Evolutionary conservation across 371 early-diverging fungal genomes (phyloP).

Genomic region (Mortierella sp.): DNA sequence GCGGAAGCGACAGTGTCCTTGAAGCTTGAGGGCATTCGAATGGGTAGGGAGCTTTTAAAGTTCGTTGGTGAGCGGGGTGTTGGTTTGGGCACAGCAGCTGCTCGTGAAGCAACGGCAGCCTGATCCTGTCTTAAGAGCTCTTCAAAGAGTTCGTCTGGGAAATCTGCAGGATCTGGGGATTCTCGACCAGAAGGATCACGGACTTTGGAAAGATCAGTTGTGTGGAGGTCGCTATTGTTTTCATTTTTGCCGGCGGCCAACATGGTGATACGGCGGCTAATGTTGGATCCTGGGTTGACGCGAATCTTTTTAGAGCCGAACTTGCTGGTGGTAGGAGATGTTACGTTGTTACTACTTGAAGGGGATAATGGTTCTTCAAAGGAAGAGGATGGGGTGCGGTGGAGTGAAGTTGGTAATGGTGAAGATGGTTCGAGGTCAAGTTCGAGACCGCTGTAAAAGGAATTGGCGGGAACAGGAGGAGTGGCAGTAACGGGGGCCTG

Average conservation of each 20-base stretch:
- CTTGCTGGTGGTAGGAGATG: slow-evolving; percentile 21
- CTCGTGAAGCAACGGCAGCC: slow-evolving; percentile 26
- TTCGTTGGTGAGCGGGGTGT: slow-evolving; percentile 15
- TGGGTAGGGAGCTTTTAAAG: slow-evolving; percentile 18
- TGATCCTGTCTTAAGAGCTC: slow-evolving; percentile 47
- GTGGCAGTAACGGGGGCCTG: background rate
- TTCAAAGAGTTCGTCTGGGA: slow-evolving; percentile 48
- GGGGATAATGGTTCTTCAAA: slow-evolving; percentile 1
- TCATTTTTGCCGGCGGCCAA: slow-evolving; percentile 49
- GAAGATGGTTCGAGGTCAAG: slow-evolving; percentile 2
- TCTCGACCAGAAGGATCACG: slow-evolving; percentile 12
- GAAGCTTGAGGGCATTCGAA: slow-evolving; percentile 13
- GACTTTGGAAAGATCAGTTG: slow-evolving; percentile 7
- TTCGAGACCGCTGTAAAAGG: slow-evolving; percentile 17
- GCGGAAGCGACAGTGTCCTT: background rate
- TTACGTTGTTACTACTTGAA: slow-evolving; percentile 9
- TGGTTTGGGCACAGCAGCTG: slow-evolving; percentile 36
- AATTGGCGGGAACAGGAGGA: background rate
- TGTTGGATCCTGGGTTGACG: slow-evolving; percentile 35
- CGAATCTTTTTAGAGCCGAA: slow-evolving; percentile 42
- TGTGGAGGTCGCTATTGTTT: slow-evolving; percentile 39
- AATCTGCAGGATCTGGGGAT: slow-evolving; percentile 41
- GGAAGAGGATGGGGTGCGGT: background rate
- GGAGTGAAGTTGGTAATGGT: background rate
- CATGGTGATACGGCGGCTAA: slow-evolving; percentile 41